A percentile compares a stretch with the other conserved stretches of the same genome.
Evolutionary conservation across 1,284 basidiomycete genomes (phyloP).

Genomic region (Puccinia polysora): DNA sequence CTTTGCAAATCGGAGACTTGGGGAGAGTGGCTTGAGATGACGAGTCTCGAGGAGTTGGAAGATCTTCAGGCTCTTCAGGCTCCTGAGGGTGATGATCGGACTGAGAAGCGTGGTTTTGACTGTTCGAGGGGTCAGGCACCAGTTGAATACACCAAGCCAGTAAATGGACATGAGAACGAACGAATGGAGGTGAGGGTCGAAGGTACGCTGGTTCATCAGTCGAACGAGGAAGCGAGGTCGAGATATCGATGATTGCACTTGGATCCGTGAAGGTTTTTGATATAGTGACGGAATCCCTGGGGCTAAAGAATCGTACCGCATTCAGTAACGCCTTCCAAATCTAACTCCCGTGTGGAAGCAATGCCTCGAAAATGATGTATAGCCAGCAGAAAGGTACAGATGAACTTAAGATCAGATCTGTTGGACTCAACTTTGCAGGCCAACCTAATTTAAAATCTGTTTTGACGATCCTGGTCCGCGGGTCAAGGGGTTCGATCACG

Average conservation of each 20-base stretch:
- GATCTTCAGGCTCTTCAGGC: constrained; percentile 54
- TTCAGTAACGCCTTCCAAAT: constrained; percentile 47
- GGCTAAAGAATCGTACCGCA: constrained; percentile 57
- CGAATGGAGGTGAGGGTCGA: constrained; percentile 86
- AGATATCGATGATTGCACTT: constrained; percentile 80
- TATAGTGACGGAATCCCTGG: constrained; percentile 86
- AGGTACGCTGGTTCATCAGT: constrained; percentile 87
- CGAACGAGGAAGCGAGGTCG: constrained; percentile 90
- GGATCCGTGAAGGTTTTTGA: constrained; percentile 75
- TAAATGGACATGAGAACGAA: constrained; percentile 80
- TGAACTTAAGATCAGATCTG: constrained; percentile 14
- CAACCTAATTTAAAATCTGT: constrained; percentile 44
- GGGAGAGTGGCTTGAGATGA: constrained; percentile 43
- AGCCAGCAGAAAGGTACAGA: constrained; percentile 34
- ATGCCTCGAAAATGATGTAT: no score
- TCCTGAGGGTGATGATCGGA: constrained; percentile 46
- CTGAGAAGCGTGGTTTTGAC: neutral
- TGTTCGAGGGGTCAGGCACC: neutral
- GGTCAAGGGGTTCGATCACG: constrained; percentile 28
- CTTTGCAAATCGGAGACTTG: constrained; percentile 51
- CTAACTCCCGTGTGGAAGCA: no score
- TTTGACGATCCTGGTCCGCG: constrained; percentile 34
- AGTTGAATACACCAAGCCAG: constrained; percentile 87
- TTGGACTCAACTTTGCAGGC: constrained; percentile 47
- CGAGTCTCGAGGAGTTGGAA: constrained; percentile 4